Evolutionary conservation across 345 rosid species (phyloP), one percentile per base, ranked within the genome.

Genomic region (Pistacia vera): DNA sequence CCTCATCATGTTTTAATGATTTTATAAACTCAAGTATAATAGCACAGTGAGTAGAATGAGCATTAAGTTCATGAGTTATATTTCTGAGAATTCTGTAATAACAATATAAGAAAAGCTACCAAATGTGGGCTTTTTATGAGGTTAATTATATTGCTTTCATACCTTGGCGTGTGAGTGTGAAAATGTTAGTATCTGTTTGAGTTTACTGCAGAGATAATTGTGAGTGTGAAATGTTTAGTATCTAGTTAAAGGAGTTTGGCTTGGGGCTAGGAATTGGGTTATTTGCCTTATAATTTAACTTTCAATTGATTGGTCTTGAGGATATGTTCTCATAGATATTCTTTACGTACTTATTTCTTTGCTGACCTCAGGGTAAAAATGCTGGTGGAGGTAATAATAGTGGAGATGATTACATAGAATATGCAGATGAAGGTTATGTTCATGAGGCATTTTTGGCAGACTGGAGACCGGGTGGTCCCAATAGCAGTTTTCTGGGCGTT

Each of bases 381-480:
- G 78, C 78, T 65, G 85, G 79, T 52, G 86, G 81, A 71, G 90
- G 82, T 66, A 88, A 83, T 75, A 84, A 69, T 72, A 84, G 88
- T 71, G 91, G 88, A 73, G 95, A 86, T 75, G 94, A 85, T 74
- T 77, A 80, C 77, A 69, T 76, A 18, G 94, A 88, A 72, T 81
- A 81, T 82, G 83, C 83, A 49, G 91, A 83, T 60, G 95, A 88
- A 79, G 81, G 97, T 46, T 90, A 88, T 77, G 91, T 96, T 70
- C 98, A 93, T 77, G 95, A 93, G 79, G 98, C 83, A 76, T 95
- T 95, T 84, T 85, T 93, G 76, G 90, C 98, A 17, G 96, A 88
- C 68, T 95, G 93, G 98, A 86, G 90, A 81, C 97, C 90, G 13
- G 93, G 83, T 68, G 56, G 76, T 76, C 78, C 86, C 57, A 67